A percentile compares a stretch with the other conserved stretches of the same genome.
Conservation (phyloP, 2,329 filamentous ascomycete species). For the Rosellinia necatrix region DNA sequence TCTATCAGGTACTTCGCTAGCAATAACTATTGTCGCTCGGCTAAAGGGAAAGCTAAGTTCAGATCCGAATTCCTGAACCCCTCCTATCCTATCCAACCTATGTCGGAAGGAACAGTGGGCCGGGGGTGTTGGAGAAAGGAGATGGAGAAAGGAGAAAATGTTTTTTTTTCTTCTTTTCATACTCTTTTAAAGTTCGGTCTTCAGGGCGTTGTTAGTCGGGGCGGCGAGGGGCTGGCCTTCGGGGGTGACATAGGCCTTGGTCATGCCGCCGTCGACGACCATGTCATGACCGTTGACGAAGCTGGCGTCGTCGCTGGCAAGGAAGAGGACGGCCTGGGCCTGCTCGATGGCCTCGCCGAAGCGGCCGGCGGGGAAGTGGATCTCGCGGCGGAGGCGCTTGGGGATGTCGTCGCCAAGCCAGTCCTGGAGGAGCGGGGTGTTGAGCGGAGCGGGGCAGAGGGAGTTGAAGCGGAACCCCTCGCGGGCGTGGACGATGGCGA, state of each 20-base stretch:
- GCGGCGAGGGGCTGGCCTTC: slow-evolving; percentile 60
- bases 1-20: too few relatives aligned
- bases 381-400: slow-evolving; percentile 81
- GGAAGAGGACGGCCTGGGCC: slow-evolving; percentile 84
- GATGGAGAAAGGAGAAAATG: neutral
- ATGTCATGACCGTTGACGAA: slow-evolving; percentile 93
- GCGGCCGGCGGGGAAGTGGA: slow-evolving; percentile 86
- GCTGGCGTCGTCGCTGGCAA: slow-evolving; percentile 85
- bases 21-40: too few relatives aligned
- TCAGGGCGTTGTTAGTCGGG: slow-evolving; percentile 65
- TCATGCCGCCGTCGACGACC: slow-evolving; percentile 95
- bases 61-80: too few relatives aligned
- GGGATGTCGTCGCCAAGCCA: slow-evolving; percentile 86
- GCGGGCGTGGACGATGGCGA: slow-evolving; percentile 89
- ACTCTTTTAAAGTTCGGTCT: slow-evolving; percentile 51
- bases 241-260: slow-evolving; percentile 80
- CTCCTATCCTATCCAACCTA: too few relatives aligned
- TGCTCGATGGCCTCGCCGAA: slow-evolving; percentile 96
- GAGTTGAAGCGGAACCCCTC: slow-evolving; percentile 90
- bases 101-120: neutral
- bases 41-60: too few relatives aligned
- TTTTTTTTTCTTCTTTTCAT: too few relatives aligned
- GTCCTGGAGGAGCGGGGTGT: slow-evolving; percentile 89
- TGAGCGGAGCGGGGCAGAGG: slow-evolving; percentile 87
- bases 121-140: neutral